Percentiles rank a stretch among this genome's conserved stretches.
Evolutionary conservation across 257 asterid genomes (phyloP).

Genomic region (Solanum paucissectum): DNA sequence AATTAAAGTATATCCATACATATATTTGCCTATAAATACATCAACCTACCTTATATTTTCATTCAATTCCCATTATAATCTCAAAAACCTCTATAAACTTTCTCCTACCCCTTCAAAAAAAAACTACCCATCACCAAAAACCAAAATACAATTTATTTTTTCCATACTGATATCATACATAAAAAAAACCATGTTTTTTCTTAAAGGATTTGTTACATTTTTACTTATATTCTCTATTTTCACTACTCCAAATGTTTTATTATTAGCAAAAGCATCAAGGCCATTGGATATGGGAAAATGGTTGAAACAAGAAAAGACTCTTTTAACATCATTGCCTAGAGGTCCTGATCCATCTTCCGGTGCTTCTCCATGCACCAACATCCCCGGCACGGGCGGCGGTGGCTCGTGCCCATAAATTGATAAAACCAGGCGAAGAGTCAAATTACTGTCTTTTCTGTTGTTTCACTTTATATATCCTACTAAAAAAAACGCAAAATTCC

Average conservation of each 20-base stretch:
- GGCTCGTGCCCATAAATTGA: neutral
- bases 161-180: neutral
- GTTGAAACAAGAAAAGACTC: neutral
- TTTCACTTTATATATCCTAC: neutral
- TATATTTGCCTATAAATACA: neutral
- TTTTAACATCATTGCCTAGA: neutral
- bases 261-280: slow-evolving; percentile 1
- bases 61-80: neutral
- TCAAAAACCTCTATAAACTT: neutral
- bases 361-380: slow-evolving; percentile 8
- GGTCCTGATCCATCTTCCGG: neutral
- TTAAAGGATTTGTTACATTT: neutral
- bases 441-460: neutral
- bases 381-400: neutral
- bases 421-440: neutral
- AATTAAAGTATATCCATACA: neutral
- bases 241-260: neutral
- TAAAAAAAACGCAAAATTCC: neutral
- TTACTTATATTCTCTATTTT: neutral
- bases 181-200: neutral
- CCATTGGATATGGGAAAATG: neutral
- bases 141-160: neutral
- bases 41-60: neutral
- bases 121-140: neutral
- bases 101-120: neutral